phyloP scores from a whole-genome alignment of 139 green algal species.

The Ettlia oleoabundans region DNA sequence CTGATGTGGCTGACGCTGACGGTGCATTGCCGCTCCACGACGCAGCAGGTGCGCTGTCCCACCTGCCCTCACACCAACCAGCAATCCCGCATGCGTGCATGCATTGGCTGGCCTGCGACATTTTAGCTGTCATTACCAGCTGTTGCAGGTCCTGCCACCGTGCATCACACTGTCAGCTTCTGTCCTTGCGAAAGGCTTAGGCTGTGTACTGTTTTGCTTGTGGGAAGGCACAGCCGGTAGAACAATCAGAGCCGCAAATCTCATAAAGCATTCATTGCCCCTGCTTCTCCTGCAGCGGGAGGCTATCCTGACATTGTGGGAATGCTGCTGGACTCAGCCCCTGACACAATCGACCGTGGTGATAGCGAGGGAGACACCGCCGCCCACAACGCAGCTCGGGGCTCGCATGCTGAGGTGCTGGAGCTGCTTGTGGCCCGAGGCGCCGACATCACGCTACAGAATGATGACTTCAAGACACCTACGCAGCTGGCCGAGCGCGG shows the following conservation, averaged over 20 bases:
- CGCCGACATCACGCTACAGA: conserved; percentile 28
- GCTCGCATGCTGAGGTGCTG: conserved; percentile 9
- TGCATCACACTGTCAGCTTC: no score
- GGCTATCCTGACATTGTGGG: conserved; percentile 29
- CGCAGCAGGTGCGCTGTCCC: conserved; percentile 26
- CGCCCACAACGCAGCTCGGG: conserved; percentile 47
- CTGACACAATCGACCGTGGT: conserved; percentile 2
- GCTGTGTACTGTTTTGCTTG: background rate
- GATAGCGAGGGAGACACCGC: conserved; percentile 42
- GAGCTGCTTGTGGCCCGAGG: conserved; percentile 26
- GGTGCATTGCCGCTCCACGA: conserved; percentile 37
- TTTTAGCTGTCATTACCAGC: no score
- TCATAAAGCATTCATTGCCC: no score
- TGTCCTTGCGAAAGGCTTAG: no score
- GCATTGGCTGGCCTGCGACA: no score
- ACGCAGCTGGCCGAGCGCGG: conserved; percentile 28
- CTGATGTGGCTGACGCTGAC: conserved; percentile 35
- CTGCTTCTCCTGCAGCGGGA: conserved; percentile 7
- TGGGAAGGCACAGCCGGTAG: background rate
- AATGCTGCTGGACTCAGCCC: conserved; percentile 25
- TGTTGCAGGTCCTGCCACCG: no score
- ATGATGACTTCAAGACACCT: conserved; percentile 29
- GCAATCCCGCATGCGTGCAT: no score
- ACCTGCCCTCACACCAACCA: no score
- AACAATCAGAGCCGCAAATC: no score